Evolutionary conservation across 768 basidiomycete genomes (phyloP).

Genomic region (Auricularia cornea): DNA sequence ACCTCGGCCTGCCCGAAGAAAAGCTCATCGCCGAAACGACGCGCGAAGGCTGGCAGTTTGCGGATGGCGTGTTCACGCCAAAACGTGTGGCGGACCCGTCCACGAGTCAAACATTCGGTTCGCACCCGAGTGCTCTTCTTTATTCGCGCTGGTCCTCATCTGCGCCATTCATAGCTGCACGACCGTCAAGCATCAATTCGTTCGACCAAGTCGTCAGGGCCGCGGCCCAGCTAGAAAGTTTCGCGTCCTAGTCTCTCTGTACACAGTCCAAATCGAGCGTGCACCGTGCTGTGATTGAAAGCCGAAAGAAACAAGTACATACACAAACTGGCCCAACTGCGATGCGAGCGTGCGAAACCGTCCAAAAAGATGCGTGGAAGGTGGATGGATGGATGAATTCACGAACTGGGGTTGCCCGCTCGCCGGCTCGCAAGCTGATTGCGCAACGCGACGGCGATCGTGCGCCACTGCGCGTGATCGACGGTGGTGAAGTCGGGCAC

Average conservation of each 20-base stretch:
- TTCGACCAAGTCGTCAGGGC: conserved; percentile 4
- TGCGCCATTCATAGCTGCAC: not conserved
- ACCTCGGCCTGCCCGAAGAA: conserved; percentile 41
- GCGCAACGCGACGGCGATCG: not conserved
- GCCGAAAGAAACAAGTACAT: not conserved
- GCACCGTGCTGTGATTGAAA: not conserved
- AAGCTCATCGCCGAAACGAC: conserved; percentile 25
- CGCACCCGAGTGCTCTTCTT: not conserved
- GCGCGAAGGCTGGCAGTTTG: conserved; percentile 1
- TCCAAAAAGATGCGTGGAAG: not conserved
- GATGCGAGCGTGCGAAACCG: too few relatives aligned
- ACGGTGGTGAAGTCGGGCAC: not conserved
- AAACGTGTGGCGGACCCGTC: not conserved
- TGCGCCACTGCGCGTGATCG: not conserved
- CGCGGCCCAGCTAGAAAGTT: conserved; percentile 6
- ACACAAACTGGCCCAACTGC: too few relatives aligned
- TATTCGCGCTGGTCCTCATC: not conserved
- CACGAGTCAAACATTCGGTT: not conserved
- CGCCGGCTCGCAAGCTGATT: not conserved
- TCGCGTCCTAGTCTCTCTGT: not conserved
- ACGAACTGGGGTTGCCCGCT: not conserved
- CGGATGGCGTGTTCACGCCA: not conserved
- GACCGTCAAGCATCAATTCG: conserved; percentile 4
- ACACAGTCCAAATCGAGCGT: not conserved
- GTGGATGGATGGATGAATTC: not conserved